These are phyloP conservation scores for Erodium maritimum DNA, from an alignment of 345 rosid genomes.

Conservation along the genomic window DNA sequence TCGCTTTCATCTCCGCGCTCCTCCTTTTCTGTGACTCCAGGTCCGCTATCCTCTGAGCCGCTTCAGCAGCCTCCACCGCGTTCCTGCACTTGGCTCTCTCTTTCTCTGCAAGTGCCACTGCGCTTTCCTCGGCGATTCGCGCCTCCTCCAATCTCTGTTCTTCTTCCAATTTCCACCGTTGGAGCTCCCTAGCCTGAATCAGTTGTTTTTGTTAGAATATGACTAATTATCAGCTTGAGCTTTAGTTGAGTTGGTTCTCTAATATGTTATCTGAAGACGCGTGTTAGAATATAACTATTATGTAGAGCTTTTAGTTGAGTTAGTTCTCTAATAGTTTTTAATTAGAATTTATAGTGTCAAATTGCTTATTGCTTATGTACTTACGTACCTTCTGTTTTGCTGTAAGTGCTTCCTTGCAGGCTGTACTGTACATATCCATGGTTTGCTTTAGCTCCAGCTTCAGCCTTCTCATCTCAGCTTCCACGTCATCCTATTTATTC, in stretches of 20 bases:
- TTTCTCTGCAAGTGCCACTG: conserved; percentile 39
- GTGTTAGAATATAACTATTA: too few relatives aligned
- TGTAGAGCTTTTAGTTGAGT: too few relatives aligned
- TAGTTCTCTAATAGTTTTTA: too few relatives aligned
- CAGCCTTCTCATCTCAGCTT: conserved; percentile 77
- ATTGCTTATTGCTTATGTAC: background rate
- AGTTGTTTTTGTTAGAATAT: too few relatives aligned
- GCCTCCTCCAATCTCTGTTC: conserved; percentile 36
- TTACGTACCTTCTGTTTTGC: conserved; percentile 47
- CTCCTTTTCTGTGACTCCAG: conserved; percentile 51
- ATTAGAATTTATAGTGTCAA: too few relatives aligned
- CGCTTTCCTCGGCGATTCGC: conserved; percentile 43
- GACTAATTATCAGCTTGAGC: too few relatives aligned
- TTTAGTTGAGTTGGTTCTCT: too few relatives aligned
- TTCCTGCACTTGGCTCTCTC: conserved; percentile 49
- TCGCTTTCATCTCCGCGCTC: conserved; percentile 25
- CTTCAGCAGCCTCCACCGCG: conserved; percentile 52
- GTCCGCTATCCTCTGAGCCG: conserved; percentile 41
- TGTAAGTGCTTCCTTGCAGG: conserved; percentile 64
- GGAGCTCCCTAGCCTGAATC: conserved; percentile 45
- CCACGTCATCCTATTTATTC: conserved; percentile 52
- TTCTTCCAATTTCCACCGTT: conserved; percentile 43
- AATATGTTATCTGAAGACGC: too few relatives aligned
- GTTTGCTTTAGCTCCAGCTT: conserved; percentile 61
- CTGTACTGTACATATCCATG: conserved; percentile 61